Evolutionary conservation across 2,329 filamentous ascomycete species (phyloP).

Genomic region (Alternaria atra): DNA sequence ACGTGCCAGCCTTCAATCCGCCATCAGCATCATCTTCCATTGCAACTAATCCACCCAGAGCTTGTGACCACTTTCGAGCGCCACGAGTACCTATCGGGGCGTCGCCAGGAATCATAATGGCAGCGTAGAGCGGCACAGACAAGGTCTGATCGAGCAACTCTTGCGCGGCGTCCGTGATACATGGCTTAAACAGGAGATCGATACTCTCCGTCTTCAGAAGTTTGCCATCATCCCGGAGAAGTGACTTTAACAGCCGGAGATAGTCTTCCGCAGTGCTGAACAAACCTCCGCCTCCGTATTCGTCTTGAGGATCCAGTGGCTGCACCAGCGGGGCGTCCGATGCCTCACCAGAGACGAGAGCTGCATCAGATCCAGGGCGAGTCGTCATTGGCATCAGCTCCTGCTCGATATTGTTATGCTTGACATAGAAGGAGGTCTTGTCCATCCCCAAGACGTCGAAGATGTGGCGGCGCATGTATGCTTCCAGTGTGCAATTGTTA

Average conservation of each 20-base stretch:
- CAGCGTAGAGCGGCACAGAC: slow-evolving; percentile 11
- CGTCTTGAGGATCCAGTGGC: slow-evolving; percentile 21
- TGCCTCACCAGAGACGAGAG: slow-evolving; percentile 12
- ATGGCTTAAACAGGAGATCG: slow-evolving; percentile 22
- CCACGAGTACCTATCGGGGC: slow-evolving; percentile 16
- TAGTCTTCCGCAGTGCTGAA: slow-evolving; percentile 31
- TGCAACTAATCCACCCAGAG: slow-evolving; percentile 26
- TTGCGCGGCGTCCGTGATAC: slow-evolving; percentile 10
- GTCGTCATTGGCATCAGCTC: slow-evolving; percentile 28
- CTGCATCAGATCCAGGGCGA: slow-evolving; percentile 15
- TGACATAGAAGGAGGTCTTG: slow-evolving; percentile 30
- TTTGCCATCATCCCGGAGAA: slow-evolving; percentile 28
- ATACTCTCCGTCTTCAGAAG: slow-evolving; percentile 25
- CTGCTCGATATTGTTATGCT: slow-evolving; percentile 18
- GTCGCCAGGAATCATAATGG: slow-evolving; percentile 30
- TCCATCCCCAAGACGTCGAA: slow-evolving; percentile 35
- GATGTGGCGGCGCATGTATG: slow-evolving; percentile 37
- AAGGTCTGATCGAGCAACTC: slow-evolving; percentile 15
- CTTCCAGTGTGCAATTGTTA: slow-evolving; percentile 28
- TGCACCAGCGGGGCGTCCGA: slow-evolving; percentile 1
- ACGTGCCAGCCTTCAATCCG: slow-evolving; percentile 16
- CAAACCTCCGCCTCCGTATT: slow-evolving; percentile 31
- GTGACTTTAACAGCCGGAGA: slow-evolving; percentile 28
- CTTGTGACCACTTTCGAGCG: slow-evolving; percentile 24
- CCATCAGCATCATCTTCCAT: slow-evolving; percentile 18